These are phyloP conservation scores for Sanghuangporus weigelae DNA, from an alignment of 1,284 basidiomycete genomes.

Conservation along the genomic window DNA sequence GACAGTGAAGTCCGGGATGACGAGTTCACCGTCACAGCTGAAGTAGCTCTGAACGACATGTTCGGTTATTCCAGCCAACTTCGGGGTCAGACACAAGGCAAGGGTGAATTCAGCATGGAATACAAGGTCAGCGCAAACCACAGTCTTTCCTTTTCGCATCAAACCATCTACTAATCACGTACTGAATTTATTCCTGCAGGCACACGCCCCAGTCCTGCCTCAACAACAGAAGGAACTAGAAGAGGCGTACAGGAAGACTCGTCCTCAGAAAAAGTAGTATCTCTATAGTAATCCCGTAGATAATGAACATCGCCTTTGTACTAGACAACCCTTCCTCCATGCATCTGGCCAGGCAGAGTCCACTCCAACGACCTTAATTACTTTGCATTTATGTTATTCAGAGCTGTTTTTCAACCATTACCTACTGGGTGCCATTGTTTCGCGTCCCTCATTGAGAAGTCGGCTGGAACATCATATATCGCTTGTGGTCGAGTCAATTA, in stretches of 20 bases:
- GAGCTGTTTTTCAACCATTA: not conserved
- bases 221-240: slow-evolving; percentile 83
- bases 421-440: too few relatives aligned
- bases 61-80: slow-evolving; percentile 95
- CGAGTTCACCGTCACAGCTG: slow-evolving; percentile 90
- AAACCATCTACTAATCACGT: not conserved
- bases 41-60: slow-evolving; percentile 98
- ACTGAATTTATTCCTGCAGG: slow-evolving; percentile 31
- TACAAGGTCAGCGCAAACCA: slow-evolving; percentile 63
- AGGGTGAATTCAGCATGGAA: slow-evolving; percentile 96
- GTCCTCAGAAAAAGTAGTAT: slow-evolving; percentile 25
- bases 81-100: slow-evolving; percentile 93
- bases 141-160: slow-evolving; percentile 11
- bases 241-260: slow-evolving; percentile 58
- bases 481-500: too few relatives aligned
- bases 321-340: not conserved
- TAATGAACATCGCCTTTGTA: too few relatives aligned
- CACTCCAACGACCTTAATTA: not conserved
- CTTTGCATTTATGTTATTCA: slow-evolving; percentile 7
- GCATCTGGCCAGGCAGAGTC: not conserved
- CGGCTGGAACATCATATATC: too few relatives aligned
- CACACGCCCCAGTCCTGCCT: slow-evolving; percentile 83
- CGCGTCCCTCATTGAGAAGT: too few relatives aligned
- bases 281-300: too few relatives aligned
- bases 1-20: slow-evolving; percentile 97